Evolutionary conservation across 345 rosid species (phyloP), one percentile per base, ranked within the genome.

Genomic region (Acer negundo): DNA sequence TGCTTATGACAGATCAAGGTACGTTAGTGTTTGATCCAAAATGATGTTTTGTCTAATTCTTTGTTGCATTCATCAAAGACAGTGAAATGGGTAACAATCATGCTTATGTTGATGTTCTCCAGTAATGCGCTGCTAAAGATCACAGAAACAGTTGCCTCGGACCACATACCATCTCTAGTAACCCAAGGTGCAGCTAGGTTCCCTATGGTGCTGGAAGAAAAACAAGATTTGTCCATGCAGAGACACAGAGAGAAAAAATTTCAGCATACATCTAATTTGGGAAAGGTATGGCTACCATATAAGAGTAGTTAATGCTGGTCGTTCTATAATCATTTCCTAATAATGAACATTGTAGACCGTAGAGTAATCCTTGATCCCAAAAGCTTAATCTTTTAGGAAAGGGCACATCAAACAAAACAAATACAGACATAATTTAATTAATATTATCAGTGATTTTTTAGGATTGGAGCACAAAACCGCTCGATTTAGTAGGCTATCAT

Each of bases 1-100:
- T 19, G 91, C 86, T 74, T 88, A 91, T 78, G 90, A 86, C 80
- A 80, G 82, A 84, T 85, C 86, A 59, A 69, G 90, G 93, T 91
- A 84, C 67, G 83, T 61, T 77, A 58, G 69, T 46, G 55, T 22
- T 64, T 26, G 55, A 22, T 64, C 26, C 44, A 23, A 7, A 65
- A 3, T 15, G 31, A n/a, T 61, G 6, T 62, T 51, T 73, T 69
- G 6, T 65, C 26, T 61, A 55, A 8, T 22, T 66, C 6, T 56
- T n/a, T 10, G 17, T 24, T 53, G 40, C 28, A 23, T 77, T 38
- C 28, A 15, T 62, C 53, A 20, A 77, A 19, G 11, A 12, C 15
- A 73, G 40, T 13, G 17, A 72, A 31, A 73, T 23, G 46, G 16
- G 8, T 73, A 65, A 53, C 70, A 58, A 61, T 69, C 68, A 49